These are phyloP conservation scores for Carex scoparia DNA, from an alignment of 176 grass and related monocot genomes.

Conservation along the genomic window DNA sequence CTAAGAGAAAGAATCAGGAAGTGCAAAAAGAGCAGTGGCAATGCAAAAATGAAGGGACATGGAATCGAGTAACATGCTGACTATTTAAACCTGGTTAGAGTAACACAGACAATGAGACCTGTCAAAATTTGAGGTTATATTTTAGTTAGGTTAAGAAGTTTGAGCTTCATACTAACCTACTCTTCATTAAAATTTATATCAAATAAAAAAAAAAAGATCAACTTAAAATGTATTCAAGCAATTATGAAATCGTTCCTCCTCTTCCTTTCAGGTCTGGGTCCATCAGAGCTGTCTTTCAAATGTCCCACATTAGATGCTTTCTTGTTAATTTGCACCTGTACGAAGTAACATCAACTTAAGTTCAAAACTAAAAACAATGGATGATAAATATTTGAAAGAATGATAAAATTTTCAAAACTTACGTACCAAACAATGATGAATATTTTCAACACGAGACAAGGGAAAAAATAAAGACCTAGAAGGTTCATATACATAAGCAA, in stretches of 20 bases:
- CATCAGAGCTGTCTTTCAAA: slow-evolving; percentile 59
- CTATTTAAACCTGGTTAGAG: background rate
- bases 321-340: slow-evolving; percentile 80
- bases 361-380: background rate
- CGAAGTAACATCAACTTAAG: slow-evolving; percentile 20
- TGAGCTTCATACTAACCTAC: background rate
- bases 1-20: too few species aligned
- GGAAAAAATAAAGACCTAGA: background rate
- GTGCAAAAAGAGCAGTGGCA: too few species aligned
- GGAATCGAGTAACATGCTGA: background rate
- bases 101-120: background rate
- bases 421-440: background rate
- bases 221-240: background rate
- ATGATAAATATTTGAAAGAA: too few species aligned
- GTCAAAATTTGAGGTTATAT: background rate
- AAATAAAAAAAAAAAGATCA: background rate
- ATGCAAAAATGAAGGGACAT: background rate
- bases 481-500: background rate
- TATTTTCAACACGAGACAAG: background rate
- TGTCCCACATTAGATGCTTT: slow-evolving; percentile 68
- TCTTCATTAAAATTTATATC: background rate
- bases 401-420: too few species aligned
- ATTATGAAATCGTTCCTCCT: slow-evolving; percentile 96
- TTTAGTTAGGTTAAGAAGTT: background rate
- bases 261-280: slow-evolving; percentile 83